Conservation (phyloP, 2,329 filamentous ascomycete species). For the Teratosphaeria gauchensis region DNA sequence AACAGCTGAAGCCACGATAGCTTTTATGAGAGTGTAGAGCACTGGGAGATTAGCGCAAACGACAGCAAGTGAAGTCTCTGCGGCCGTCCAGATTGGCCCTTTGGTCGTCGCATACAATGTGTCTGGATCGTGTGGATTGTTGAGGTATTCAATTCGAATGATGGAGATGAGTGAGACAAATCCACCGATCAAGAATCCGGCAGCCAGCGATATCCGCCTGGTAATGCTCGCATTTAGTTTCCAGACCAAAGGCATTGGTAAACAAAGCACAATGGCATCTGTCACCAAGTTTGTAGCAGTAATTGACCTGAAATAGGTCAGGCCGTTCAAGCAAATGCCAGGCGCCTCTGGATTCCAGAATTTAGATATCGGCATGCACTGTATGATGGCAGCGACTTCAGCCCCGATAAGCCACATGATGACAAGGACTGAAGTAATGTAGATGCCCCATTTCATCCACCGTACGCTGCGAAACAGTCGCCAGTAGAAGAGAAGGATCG, state of each 20-base stretch:
- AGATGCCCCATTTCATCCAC: neutral
- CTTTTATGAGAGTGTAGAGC: neutral
- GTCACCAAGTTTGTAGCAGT: neutral
- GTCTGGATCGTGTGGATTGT: neutral
- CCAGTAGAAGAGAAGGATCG: neutral
- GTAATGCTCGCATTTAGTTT: neutral
- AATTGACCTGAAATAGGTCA: neutral
- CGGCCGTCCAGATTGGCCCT: neutral
- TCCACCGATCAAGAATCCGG: neutral
- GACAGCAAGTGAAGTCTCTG: neutral
- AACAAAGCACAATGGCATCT: neutral
- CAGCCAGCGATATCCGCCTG: neutral
- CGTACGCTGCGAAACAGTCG: neutral
- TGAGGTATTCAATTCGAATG: neutral
- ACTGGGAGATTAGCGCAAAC: conserved; percentile 1
- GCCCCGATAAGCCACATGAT: neutral
- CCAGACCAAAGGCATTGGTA: neutral
- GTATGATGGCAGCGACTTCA: neutral
- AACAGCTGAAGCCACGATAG: neutral
- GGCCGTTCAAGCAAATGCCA: neutral
- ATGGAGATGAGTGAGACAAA: neutral
- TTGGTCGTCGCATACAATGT: neutral
- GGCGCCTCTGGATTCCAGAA: neutral
- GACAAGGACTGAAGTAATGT: neutral
- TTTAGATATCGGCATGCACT: neutral